These are phyloP conservation scores for Mariannaea elegans DNA, from an alignment of 2,329 filamentous ascomycete species.

Conservation along the genomic window DNA sequence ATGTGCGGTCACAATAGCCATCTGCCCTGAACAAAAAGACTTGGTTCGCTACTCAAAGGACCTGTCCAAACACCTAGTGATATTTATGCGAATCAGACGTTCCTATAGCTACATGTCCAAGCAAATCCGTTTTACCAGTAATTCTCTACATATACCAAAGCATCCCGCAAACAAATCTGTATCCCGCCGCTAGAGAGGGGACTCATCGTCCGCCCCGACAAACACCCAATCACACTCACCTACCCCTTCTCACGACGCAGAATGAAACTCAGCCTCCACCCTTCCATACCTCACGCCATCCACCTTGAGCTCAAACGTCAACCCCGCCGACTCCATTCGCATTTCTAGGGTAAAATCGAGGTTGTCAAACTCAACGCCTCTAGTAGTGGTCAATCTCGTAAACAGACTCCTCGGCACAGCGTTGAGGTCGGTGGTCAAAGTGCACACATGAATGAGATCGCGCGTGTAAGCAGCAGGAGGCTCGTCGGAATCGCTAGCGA, in stretches of 20 bases:
- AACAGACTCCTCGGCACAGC: slow-evolving; percentile 79
- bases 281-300: slow-evolving; percentile 80
- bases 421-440: slow-evolving; percentile 80
- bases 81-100: too few relatives aligned
- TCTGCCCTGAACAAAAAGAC: too few relatives aligned
- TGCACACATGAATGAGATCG: slow-evolving; percentile 77
- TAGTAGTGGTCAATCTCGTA: slow-evolving; percentile 78
- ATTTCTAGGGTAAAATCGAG: slow-evolving; percentile 85
- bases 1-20: too few relatives aligned
- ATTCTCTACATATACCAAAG: too few relatives aligned
- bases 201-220: slow-evolving; percentile 58
- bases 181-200: too few relatives aligned
- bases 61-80: too few relatives aligned
- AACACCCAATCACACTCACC: slow-evolving; percentile 43
- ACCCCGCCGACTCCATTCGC: slow-evolving; percentile 79
- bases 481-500: slow-evolving; percentile 76
- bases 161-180: too few relatives aligned
- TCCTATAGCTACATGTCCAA: too few relatives aligned
- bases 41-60: too few relatives aligned
- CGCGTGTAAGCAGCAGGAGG: slow-evolving; percentile 68
- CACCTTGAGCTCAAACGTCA: slow-evolving; percentile 82
- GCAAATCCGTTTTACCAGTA: too few relatives aligned
- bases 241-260: slow-evolving; percentile 54
- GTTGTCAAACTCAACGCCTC: slow-evolving; percentile 83
- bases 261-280: slow-evolving; percentile 83